Percentiles rank a stretch among this genome's conserved stretches.
phyloP scores from a whole-genome alignment of 495 filamentous ascomycete genomes.

The Aspergillus kassunensis region DNA sequence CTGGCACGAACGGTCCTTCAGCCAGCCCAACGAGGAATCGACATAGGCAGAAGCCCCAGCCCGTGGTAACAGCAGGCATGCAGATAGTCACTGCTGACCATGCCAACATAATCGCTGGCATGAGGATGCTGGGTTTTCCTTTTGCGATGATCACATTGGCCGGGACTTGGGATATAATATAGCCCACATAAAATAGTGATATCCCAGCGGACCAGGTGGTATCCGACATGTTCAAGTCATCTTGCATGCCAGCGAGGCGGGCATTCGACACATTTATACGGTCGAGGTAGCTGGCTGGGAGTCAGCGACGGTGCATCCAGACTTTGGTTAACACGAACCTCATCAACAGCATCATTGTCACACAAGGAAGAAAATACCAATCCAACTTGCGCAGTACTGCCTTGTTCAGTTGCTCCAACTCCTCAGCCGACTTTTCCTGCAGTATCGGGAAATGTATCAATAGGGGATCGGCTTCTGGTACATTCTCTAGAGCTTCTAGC shows the following conservation, averaged over 20 bases:
- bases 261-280: slow-evolving; percentile 17
- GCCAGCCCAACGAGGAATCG: slow-evolving; percentile 10
- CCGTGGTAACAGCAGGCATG: slow-evolving; percentile 9
- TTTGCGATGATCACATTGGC: slow-evolving; percentile 13
- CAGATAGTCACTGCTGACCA: slow-evolving; percentile 13
- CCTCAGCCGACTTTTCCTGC: slow-evolving; percentile 10
- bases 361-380: slow-evolving; percentile 9
- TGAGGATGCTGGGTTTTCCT: slow-evolving; percentile 10
- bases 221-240: slow-evolving; percentile 11
- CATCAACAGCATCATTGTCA: slow-evolving; percentile 12
- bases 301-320: background rate
- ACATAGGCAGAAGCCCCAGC: slow-evolving; percentile 13
- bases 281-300: slow-evolving; percentile 8
- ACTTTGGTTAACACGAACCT: background rate
- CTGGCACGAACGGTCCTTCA: slow-evolving; percentile 8
- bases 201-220: slow-evolving; percentile 8
- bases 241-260: slow-evolving; percentile 11
- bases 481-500: no score
- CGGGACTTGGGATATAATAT: slow-evolving; percentile 13
- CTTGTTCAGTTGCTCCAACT: slow-evolving; percentile 10
- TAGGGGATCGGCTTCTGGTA: no score
- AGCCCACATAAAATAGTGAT: slow-evolving; percentile 15
- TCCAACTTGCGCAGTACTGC: slow-evolving; percentile 11
- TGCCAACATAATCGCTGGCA: slow-evolving; percentile 11
- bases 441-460: slow-evolving; percentile 10